Evolutionary conservation across 768 basidiomycete species (phyloP), one percentile per base, ranked within the genome.

Genomic region (Mycena olivaceomarginata): DNA sequence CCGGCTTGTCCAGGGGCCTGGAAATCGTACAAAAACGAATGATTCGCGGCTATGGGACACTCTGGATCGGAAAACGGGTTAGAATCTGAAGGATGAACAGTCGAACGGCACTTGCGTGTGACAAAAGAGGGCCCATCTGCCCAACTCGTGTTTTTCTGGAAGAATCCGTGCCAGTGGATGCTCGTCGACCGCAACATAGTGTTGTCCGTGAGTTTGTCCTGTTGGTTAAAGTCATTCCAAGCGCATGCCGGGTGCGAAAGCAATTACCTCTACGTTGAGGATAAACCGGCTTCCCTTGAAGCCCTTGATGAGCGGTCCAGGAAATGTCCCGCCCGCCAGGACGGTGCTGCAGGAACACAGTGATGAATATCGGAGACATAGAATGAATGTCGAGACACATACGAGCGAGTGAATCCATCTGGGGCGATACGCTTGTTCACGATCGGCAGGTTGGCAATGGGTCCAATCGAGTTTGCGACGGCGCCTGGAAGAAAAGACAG

Each of bases 151-250:
- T 84, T 80, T 8, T 81, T 75, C 77, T 88, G 86, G 74, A 87
- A 86, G 20, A 89, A 65, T 18, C 89, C 88, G 73, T 89, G 87
- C 88, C 88, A 89, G 72, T 88, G 88, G 43, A 93, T 88, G 43
- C 88, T 90, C 12, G 92, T 93, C 7, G 83, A 84, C 56, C 85
- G 86, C 41, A 88, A 76, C 92, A 93, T 91, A 0, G 88, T 84
- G 1, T 86, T 85, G 60, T 93, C 90, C 0, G 83, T 85, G 31
- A 93, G 84, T 16, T 81, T 43, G 43, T 72, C 70, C 66, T 76
- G 31, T 92, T 1, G 4, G 7, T 9, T 9, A 15, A 8, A 31
- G 5, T 37, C 22, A 41, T 9, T 31, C 15, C 46, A 22, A 1
- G 1, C 5, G 31, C 87, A 20, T 87, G 83, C 5, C 51, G 31